A percentile compares a stretch with the other conserved stretches of the same genome.
phyloP scores from a whole-genome alignment of 495 filamentous ascomycete species.

The Penicillium longicatenatum region DNA sequence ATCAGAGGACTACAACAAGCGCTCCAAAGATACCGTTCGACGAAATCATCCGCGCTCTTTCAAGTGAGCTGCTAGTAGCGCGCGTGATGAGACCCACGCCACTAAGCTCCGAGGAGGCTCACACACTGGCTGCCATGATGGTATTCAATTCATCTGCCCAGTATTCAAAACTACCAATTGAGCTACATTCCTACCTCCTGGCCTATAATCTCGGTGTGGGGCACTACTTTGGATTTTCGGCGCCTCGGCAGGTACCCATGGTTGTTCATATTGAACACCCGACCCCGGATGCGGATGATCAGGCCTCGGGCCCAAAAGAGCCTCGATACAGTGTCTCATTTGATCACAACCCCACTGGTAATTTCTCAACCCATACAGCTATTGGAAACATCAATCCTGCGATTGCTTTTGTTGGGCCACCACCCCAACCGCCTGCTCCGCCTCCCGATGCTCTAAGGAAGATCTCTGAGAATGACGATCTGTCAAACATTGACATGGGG shows the following conservation, averaged over 20 bases:
- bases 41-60: conserved; percentile 39
- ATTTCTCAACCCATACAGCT: conserved; percentile 34
- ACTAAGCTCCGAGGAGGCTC: conserved; percentile 36
- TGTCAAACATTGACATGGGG: conserved; percentile 37
- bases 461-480: conserved; percentile 18
- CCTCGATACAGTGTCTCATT: conserved; percentile 31
- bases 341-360: conserved; percentile 33
- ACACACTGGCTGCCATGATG: conserved; percentile 33
- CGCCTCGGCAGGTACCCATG: conserved; percentile 25
- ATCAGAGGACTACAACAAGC: conserved; percentile 7
- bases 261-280: conserved; percentile 25
- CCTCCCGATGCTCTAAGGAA: conserved; percentile 19
- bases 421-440: conserved; percentile 5
- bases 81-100: conserved; percentile 27
- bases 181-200: conserved; percentile 23
- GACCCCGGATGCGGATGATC: not conserved
- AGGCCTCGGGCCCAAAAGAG: not conserved
- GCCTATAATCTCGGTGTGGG: conserved; percentile 44
- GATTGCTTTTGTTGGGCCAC: conserved; percentile 2
- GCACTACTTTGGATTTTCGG: conserved; percentile 37
- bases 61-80: conserved; percentile 36
- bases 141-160: conserved; percentile 33
- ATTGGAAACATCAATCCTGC: conserved; percentile 31
- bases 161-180: conserved; percentile 32
- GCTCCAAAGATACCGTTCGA: conserved; percentile 31